phyloP scores from a whole-genome alignment of 805 yeast species.

The Saturnispora kantuleensis region DNA sequence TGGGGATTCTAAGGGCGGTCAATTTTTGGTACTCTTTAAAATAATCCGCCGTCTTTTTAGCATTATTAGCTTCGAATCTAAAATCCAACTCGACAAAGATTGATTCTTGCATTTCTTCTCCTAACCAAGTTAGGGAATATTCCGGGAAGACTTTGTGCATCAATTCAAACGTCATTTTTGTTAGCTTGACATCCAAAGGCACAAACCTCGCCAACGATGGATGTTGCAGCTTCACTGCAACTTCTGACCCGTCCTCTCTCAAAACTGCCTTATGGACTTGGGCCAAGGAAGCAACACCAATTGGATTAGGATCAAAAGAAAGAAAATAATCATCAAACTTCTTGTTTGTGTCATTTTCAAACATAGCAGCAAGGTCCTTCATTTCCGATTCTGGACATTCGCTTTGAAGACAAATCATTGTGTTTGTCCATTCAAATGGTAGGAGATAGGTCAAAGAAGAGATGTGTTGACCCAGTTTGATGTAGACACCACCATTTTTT shows the following conservation, averaged over 20 bases:
- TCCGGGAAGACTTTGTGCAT: conserved; percentile 82
- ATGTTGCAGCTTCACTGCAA: conserved; percentile 93
- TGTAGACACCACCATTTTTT: conserved; percentile 83
- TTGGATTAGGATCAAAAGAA: conserved; percentile 61
- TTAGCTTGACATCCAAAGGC: conserved; percentile 78
- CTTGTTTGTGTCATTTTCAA: conserved; percentile 54
- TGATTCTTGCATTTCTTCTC: conserved; percentile 81
- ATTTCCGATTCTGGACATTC: conserved; percentile 74
- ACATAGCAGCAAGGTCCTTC: conserved; percentile 60
- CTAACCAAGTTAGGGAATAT: conserved; percentile 90
- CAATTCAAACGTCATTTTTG: conserved; percentile 62
- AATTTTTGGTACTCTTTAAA: conserved; percentile 44
- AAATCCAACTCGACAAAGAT: conserved; percentile 90
- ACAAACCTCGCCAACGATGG: conserved; percentile 81
- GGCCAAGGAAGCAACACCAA: conserved; percentile 94
- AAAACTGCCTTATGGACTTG: conserved; percentile 83
- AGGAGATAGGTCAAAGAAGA: conserved; percentile 85
- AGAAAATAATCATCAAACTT: conserved; percentile 53
- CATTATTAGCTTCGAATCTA: conserved; percentile 75
- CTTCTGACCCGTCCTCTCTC: conserved; percentile 45
- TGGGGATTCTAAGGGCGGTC: conserved; percentile 78
- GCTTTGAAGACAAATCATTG: conserved; percentile 90
- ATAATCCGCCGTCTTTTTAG: conserved; percentile 56
- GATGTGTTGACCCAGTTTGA: conserved; percentile 90
- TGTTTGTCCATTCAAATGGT: conserved; percentile 90